phyloP scores from a whole-genome alignment of 495 filamentous ascomycete species.

The Penicillium paradoxum region DNA sequence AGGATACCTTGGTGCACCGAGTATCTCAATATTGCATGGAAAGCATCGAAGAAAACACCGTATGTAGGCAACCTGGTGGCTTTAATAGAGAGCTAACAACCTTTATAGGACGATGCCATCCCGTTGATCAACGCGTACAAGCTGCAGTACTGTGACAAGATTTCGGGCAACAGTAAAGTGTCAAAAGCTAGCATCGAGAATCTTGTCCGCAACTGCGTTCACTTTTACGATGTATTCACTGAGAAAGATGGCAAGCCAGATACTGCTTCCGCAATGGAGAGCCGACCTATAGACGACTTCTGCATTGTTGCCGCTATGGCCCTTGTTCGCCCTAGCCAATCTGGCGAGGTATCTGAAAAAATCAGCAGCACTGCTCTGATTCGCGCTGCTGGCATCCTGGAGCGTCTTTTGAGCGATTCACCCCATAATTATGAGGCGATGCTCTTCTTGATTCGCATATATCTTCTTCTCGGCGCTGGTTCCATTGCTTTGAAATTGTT shows the following conservation, averaged over 20 bases:
- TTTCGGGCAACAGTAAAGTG: conserved; percentile 37
- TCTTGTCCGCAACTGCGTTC: conserved; percentile 45
- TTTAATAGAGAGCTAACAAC: conserved; percentile 1
- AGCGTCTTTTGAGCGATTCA: conserved; percentile 45
- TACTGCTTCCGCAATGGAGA: conserved; percentile 43
- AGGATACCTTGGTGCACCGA: conserved; percentile 29
- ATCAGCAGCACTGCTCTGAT: conserved; percentile 40
- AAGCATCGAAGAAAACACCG: conserved; percentile 26
- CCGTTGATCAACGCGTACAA: conserved; percentile 52
- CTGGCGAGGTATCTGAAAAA: conserved; percentile 14
- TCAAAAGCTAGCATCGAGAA: conserved; percentile 33
- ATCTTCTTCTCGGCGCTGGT: conserved; percentile 49
- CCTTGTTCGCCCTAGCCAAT: conserved; percentile 38
- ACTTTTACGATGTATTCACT: conserved; percentile 34
- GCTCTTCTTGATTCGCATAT: conserved; percentile 50
- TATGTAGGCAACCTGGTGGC: conserved; percentile 15
- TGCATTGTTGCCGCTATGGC: conserved; percentile 54
- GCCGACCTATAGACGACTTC: conserved; percentile 54
- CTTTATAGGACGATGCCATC: conserved; percentile 21
- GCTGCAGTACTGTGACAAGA: conserved; percentile 49
- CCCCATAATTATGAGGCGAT: conserved; percentile 56
- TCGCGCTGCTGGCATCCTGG: conserved; percentile 47
- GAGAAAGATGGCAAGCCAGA: conserved; percentile 1
- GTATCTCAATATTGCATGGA: conserved; percentile 20
- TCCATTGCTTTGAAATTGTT: conserved; percentile 51